Evolutionary conservation across 331 rosid species (phyloP), one percentile per base, ranked within the genome.

Genomic region (Pyracantha coccinea): DNA sequence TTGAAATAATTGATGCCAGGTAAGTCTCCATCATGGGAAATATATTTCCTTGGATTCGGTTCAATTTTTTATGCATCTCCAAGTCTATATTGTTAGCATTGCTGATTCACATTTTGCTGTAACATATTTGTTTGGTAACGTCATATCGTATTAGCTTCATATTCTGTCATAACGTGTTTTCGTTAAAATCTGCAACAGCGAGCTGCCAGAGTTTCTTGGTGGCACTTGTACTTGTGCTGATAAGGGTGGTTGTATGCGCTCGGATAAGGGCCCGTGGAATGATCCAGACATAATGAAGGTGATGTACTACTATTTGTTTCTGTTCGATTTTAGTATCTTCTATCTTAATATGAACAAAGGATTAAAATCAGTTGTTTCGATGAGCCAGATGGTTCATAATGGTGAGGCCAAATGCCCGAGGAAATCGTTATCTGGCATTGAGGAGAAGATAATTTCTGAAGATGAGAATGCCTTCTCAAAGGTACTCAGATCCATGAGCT

Each of bases 191-290:
- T 69, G 16, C 72, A 59, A 59, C 93, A 95, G 99, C 69, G 97
- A 95, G 80, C 91, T 95, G 80, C 99, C 97, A 4, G 97, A 92
- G 72, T 95, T 95, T 79, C 69, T 95, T 66, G 99, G 99, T 10
- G 99, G 99, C 66, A 65, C 91, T 62, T 95, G 99, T 77, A 90
- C 96, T 60, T 95, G 99, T 73, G 92, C 80, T 13, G 96, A 90
- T 80, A 90, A 92, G 84, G 99, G 99, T 20, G 97, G 99, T 6
- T 95, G 99, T 75, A 86, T 92, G 96, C 86, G 86, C 73, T 92
- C 99, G 0, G 97, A 92, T 79, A 95, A 92, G 86, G 99, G 99
- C 44, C 99, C 99, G 12, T 95, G 99, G 99, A 92, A 92, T 81
- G 97, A 90, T 73, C 80, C 91, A 19, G 97, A 95, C 19, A 86